Conservation (phyloP, 345 rosid genomes). For the Euphorbia peplus region DNA sequence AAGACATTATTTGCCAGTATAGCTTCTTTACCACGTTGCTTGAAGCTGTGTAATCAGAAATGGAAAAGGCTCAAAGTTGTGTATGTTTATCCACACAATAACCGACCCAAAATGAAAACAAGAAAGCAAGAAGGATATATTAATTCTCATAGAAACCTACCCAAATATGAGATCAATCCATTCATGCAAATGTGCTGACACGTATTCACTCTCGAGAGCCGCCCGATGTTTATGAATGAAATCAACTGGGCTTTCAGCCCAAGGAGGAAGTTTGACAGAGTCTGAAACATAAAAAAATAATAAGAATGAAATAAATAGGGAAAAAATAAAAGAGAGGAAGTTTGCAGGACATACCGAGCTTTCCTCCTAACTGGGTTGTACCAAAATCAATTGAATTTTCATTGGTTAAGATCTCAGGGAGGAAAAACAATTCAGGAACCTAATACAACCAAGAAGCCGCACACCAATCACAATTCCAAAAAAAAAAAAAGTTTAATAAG, state of each 20-base stretch:
- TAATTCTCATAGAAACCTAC: conserved; percentile 35
- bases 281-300: conserved; percentile 39
- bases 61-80: neutral
- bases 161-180: conserved; percentile 99
- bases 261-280: conserved; percentile 87
- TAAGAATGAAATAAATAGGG: neutral
- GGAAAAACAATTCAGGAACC: conserved; percentile 99
- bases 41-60: conserved; percentile 52
- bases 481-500: neutral
- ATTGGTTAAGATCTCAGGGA: conserved; percentile 88
- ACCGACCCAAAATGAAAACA: neutral
- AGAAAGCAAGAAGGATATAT: neutral
- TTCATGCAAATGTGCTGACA: conserved; percentile 90
- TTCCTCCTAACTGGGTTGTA: conserved; percentile 87
- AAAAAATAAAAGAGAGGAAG: neutral
- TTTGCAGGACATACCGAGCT: conserved; percentile 61
- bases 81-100: neutral
- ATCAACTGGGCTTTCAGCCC: conserved; percentile 93
- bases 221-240: conserved; percentile 89
- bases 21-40: conserved; percentile 99
- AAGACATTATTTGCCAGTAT: conserved; percentile 87
- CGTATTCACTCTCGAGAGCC: conserved; percentile 98
- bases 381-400: conserved; percentile 88
- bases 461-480: conserved; percentile 7
- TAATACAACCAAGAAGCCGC: conserved; percentile 23